A percentile compares a stretch with the other conserved stretches of the same genome.
Conservation (phyloP, 176 grass and related monocot species). For the Aegilops tauschii region DNA sequence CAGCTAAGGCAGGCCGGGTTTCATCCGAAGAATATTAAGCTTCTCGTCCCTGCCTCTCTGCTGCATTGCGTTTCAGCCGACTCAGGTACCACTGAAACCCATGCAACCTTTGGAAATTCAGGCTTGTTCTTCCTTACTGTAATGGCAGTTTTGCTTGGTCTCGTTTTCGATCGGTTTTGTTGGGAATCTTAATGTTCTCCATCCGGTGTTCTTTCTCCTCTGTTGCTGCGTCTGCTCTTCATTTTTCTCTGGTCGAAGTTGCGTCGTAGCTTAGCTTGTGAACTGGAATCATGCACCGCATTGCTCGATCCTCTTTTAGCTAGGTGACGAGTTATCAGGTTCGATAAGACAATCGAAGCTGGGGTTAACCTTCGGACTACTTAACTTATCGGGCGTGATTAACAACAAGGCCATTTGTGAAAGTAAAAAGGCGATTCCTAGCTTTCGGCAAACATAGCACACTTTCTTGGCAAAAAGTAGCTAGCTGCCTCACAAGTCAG, state of each 20-base stretch:
- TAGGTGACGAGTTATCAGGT: background rate
- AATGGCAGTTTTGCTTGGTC: background rate
- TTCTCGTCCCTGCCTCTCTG: background rate
- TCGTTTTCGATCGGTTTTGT: slow-evolving; percentile 14
- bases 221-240: background rate
- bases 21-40: background rate
- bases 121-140: slow-evolving; percentile 16
- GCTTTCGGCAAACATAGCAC: background rate
- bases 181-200: slow-evolving; percentile 10
- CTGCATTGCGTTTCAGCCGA: background rate
- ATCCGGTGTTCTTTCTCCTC: background rate
- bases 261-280: background rate
- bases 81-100: slow-evolving; percentile 44
- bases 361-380: background rate
- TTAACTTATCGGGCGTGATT: background rate
- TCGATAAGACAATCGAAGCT: background rate
- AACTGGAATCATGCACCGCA: slow-evolving; percentile 5
- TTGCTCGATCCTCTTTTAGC: background rate
- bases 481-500: background rate
- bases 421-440: background rate
- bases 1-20: background rate
- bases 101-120: slow-evolving; percentile 14
- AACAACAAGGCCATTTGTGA: background rate
- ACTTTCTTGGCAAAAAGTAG: background rate
- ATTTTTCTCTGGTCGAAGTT: background rate